Conservation (phyloP, 306 rosid species). For the Lathyrus aphaca region DNA sequence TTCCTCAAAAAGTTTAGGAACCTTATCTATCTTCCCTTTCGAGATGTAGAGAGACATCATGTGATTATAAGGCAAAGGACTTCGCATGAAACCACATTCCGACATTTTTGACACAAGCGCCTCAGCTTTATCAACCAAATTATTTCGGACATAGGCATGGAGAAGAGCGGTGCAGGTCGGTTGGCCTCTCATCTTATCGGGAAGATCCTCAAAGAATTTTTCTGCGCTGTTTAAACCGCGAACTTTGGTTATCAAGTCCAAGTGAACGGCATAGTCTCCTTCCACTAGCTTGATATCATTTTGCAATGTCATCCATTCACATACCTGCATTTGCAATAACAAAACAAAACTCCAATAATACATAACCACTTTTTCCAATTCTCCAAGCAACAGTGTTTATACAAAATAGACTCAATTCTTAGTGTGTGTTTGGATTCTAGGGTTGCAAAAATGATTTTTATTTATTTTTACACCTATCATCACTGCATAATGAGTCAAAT, state of each 20-base stretch:
- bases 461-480: too few relatives aligned
- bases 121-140: slow-evolving; percentile 68
- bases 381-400: neutral
- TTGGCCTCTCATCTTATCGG: slow-evolving; percentile 55
- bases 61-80: slow-evolving; percentile 80
- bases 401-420: neutral
- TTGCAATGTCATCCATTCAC: slow-evolving; percentile 92
- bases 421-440: neutral
- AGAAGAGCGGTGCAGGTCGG: slow-evolving; percentile 72
- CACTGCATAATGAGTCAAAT: neutral
- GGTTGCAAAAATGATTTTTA: too few relatives aligned
- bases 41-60: slow-evolving; percentile 76
- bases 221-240: slow-evolving; percentile 82
- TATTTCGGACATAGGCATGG: slow-evolving; percentile 71
- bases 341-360: neutral
- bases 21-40: slow-evolving; percentile 67
- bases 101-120: slow-evolving; percentile 83
- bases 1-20: slow-evolving; percentile 56
- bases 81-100: slow-evolving; percentile 62
- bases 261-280: slow-evolving; percentile 88
- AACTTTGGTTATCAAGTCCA: slow-evolving; percentile 91
- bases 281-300: slow-evolving; percentile 64
- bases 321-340: slow-evolving; percentile 53
- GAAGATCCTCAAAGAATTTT: slow-evolving; percentile 92
- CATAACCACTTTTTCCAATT: neutral